A percentile compares a stretch with the other conserved stretches of the same genome.
These are phyloP conservation scores for Talaromyces sp. DNA, from an alignment of 2,329 filamentous ascomycete species.

Conservation along the genomic window DNA sequence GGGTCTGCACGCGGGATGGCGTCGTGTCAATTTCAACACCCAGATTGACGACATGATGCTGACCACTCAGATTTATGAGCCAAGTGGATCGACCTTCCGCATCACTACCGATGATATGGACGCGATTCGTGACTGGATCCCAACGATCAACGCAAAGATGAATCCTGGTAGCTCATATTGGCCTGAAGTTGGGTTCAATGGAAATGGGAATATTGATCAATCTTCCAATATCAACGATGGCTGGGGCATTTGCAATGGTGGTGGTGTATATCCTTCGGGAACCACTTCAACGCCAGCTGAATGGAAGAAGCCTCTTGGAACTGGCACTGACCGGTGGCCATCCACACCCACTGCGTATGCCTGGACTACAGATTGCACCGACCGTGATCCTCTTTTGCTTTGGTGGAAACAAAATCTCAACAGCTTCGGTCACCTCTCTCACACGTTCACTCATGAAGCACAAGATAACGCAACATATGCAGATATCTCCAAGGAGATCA, in stretches of 20 bases:
- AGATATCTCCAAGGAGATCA: conserved; percentile 60
- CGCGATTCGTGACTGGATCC: conserved; percentile 48
- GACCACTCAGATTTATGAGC: conserved; percentile 53
- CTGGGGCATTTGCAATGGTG: conserved; percentile 31
- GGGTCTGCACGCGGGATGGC: conserved; percentile 59
- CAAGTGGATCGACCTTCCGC: conserved; percentile 54
- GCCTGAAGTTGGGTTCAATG: conserved; percentile 60
- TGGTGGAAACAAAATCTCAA: conserved; percentile 62
- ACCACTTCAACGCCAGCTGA: conserved; percentile 52
- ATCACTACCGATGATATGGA: conserved; percentile 52
- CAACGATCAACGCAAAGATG: conserved; percentile 49
- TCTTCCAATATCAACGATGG: conserved; percentile 28
- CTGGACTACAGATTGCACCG: conserved; percentile 55
- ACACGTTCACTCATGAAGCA: conserved; percentile 64
- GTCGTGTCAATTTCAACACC: conserved; percentile 57
- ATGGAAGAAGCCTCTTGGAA: conserved; percentile 55
- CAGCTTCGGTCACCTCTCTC: conserved; percentile 61
- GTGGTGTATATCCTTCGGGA: conserved; percentile 50
- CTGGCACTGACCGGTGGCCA: conserved; percentile 55
- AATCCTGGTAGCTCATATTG: conserved; percentile 56
- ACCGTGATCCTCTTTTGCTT: conserved; percentile 53
- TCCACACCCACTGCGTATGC: conserved; percentile 46
- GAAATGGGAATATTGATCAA: conserved; percentile 55
- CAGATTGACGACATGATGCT: conserved; percentile 68
- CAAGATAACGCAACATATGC: conserved; percentile 63